A percentile compares a stretch with the other conserved stretches of the same genome.
These are phyloP conservation scores for Pleurotus eryngii DNA, from an alignment of 768 basidiomycete species.

Conservation along the genomic window DNA sequence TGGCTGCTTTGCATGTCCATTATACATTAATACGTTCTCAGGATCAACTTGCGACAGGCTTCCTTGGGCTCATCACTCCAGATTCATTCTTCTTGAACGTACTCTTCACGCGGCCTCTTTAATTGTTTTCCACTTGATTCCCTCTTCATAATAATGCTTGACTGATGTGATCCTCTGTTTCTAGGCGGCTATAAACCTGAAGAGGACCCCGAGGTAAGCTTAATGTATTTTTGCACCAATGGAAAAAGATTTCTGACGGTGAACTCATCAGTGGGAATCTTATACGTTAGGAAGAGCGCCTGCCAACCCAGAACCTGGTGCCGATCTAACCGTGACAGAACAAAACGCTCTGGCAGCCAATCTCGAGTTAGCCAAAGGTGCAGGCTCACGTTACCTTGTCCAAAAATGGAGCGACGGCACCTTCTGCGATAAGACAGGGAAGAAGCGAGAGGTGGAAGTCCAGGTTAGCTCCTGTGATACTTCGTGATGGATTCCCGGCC, in stretches of 20 bases:
- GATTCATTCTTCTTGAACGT: not conserved
- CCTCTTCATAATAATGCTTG: not conserved
- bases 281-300: constrained; percentile 78
- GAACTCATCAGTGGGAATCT: constrained; percentile 57
- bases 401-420: constrained; percentile 93
- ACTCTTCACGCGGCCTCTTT: constrained; percentile 1
- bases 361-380: constrained; percentile 70
- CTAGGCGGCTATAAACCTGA: constrained; percentile 72
- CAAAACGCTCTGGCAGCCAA: constrained; percentile 62
- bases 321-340: constrained; percentile 64
- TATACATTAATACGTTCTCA: constrained; percentile 4
- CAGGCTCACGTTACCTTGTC: constrained; percentile 87
- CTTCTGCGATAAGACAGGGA: constrained; percentile 88
- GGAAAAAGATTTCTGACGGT: constrained; percentile 20
- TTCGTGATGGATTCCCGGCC: constrained; percentile 10
- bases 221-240: constrained; percentile 17
- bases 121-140: not conserved
- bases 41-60: constrained; percentile 4
- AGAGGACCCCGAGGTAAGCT: constrained; percentile 79
- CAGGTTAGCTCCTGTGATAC: constrained; percentile 56
- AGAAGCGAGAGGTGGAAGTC: constrained; percentile 87
- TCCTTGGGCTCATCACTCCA: not conserved
- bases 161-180: constrained; percentile 3
- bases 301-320: constrained; percentile 51
- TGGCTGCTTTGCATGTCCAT: constrained; percentile 1